These are phyloP conservation scores for Straminergon stramineum DNA, from an alignment of 225 moss, liverwort and hornwort species.

Conservation along the genomic window DNA sequence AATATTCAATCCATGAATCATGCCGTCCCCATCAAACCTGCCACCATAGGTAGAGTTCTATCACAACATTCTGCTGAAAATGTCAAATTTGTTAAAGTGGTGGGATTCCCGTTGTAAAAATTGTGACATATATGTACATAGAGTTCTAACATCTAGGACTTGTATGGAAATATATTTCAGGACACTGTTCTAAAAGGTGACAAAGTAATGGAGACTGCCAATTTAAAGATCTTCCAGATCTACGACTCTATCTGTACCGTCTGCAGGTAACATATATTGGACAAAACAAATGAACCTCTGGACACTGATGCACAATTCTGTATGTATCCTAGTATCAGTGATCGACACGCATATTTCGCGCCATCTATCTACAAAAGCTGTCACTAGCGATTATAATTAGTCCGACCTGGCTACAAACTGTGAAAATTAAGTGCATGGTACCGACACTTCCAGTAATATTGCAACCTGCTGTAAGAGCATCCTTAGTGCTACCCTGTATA, in stretches of 20 bases:
- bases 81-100: too few species aligned
- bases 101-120: too few species aligned
- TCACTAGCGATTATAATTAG: background rate
- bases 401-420: background rate
- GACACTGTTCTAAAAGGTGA: background rate
- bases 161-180: background rate
- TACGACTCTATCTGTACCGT: background rate
- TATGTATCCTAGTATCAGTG: background rate
- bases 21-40: slow-evolving; percentile 8
- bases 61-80: too few species aligned
- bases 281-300: background rate
- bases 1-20: slow-evolving; percentile 42
- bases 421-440: background rate
- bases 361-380: background rate
- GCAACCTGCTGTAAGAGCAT: background rate
- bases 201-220: background rate
- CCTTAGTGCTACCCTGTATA: too few species aligned
- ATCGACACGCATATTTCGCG: background rate
- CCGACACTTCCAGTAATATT: background rate
- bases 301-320: background rate
- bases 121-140: too few species aligned
- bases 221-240: background rate
- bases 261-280: background rate
- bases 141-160: too few species aligned
- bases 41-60: background rate